phyloP scores from a whole-genome alignment of 2,329 filamentous ascomycete genomes.

The Coniella lustricola region DNA sequence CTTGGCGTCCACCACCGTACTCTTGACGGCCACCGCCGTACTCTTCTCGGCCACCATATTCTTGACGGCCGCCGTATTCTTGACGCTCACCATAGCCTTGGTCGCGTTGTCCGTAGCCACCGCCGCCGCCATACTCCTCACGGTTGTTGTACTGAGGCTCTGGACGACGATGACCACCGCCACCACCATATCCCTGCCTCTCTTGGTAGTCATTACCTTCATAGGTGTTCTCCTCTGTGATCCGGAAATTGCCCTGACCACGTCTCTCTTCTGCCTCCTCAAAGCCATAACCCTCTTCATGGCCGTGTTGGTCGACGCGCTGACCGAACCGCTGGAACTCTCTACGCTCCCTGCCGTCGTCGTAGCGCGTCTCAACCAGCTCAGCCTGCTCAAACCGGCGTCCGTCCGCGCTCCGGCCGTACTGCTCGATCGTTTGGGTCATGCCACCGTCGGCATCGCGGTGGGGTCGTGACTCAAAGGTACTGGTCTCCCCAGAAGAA shows the following conservation, averaged over 20 bases:
- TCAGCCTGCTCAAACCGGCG: slow-evolving; percentile 55
- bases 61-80: slow-evolving; percentile 15
- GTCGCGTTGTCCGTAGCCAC: slow-evolving; percentile 5
- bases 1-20: slow-evolving; percentile 17
- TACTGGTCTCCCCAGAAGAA: slow-evolving; percentile 43
- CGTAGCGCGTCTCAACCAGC: slow-evolving; percentile 50
- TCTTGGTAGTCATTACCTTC: slow-evolving; percentile 22
- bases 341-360: slow-evolving; percentile 48
- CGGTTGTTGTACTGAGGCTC: slow-evolving; percentile 16
- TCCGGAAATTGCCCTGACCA: slow-evolving; percentile 48
- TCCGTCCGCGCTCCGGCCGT: slow-evolving; percentile 42
- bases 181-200: slow-evolving; percentile 23
- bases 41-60: slow-evolving; percentile 13
- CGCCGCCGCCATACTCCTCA: slow-evolving; percentile 13
- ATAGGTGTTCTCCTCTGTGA: slow-evolving; percentile 48
- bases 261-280: slow-evolving; percentile 51
- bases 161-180: no score
- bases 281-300: slow-evolving; percentile 45
- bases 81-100: no score
- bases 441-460: slow-evolving; percentile 55
- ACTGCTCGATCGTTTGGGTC: slow-evolving; percentile 54
- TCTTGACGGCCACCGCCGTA: slow-evolving; percentile 17
- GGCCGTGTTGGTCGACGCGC: slow-evolving; percentile 33
- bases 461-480: slow-evolving; percentile 37
- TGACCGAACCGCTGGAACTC: slow-evolving; percentile 59